Conservation (phyloP, 371 early-diverging fungal species). For the Mortierella sp. region DNA sequence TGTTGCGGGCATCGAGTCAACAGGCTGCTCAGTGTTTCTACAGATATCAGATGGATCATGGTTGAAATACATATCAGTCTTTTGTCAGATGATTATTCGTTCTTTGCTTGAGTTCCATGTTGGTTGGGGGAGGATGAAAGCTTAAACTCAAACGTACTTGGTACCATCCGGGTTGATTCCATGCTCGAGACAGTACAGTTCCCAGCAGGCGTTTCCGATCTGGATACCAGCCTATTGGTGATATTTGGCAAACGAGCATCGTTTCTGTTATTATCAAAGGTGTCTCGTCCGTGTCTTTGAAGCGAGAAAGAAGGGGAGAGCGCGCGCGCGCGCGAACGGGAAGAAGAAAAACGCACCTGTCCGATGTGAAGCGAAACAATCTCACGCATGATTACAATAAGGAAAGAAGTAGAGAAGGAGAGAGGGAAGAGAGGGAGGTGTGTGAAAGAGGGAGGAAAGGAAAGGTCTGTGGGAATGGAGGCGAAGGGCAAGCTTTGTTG, state of each 20-base stretch:
- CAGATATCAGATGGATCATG: too few species aligned
- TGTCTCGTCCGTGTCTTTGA: not conserved
- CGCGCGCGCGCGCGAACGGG: too few species aligned
- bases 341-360: conserved; percentile 12
- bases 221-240: not conserved
- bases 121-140: too few species aligned
- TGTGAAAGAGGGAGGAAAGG: not conserved
- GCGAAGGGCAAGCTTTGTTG: too few species aligned
- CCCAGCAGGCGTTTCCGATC: conserved; percentile 89
- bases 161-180: conserved; percentile 96
- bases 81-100: too few species aligned
- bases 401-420: not conserved
- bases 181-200: conserved; percentile 97
- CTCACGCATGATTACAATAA: conserved; percentile 84
- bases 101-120: too few species aligned
- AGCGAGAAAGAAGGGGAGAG: not conserved
- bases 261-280: too few species aligned
- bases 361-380: conserved; percentile 94
- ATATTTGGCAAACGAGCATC: not conserved
- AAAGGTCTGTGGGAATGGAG: not conserved
- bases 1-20: conserved; percentile 80
- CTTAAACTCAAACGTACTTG: conserved; percentile 10
- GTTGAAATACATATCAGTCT: too few species aligned
- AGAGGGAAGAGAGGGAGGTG: not conserved
- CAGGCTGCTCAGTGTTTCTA: not conserved